Conservation (phyloP, 768 basidiomycete genomes). For the Hygrocybe coccinea region DNA sequence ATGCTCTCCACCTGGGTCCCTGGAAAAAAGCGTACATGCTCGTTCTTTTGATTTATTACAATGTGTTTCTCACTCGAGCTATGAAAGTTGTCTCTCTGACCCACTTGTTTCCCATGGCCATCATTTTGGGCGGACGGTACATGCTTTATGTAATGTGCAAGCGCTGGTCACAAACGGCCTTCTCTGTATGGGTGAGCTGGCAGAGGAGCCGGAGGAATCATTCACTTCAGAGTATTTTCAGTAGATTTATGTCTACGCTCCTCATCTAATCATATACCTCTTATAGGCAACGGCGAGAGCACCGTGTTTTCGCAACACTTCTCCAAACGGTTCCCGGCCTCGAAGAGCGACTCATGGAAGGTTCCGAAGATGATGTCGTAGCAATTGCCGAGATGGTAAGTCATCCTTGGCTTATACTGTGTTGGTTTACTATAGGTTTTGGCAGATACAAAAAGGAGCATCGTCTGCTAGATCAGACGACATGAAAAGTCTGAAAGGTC, state of each 20-base stretch:
- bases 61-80: background rate
- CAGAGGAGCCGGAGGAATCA: background rate
- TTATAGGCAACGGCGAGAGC: background rate
- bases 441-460: background rate
- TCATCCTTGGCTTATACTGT: background rate
- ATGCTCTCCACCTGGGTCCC: background rate
- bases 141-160: background rate
- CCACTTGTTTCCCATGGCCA: background rate
- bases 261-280: background rate
- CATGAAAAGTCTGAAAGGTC: background rate
- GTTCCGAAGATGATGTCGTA: background rate
- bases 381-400: background rate
- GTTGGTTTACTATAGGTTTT: too few relatives aligned
- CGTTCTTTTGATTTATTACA: background rate
- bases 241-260: background rate
- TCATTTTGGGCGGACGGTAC: background rate
- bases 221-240: background rate
- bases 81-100: background rate
- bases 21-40: background rate
- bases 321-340: conserved; percentile 4
- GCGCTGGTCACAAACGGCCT: background rate
- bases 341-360: conserved; percentile 1
- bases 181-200: background rate
- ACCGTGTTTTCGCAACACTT: background rate
- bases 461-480: conserved; percentile 1